Percentiles rank a stretch among this genome's conserved stretches.
phyloP scores from a whole-genome alignment of 1,139 yeast species.

The Scheffersomyces illinoinensis region DNA sequence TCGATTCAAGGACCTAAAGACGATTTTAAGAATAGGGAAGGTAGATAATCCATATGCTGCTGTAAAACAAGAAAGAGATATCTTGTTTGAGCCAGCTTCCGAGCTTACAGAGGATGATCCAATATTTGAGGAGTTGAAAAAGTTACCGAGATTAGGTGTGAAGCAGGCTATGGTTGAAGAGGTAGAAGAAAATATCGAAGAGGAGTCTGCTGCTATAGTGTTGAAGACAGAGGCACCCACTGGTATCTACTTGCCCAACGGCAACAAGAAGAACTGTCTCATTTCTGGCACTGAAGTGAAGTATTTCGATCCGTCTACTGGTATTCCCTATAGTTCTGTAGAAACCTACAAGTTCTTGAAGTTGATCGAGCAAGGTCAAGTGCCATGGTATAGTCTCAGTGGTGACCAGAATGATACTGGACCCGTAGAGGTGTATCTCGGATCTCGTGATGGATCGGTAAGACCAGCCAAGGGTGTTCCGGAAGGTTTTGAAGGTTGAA shows the following conservation, averaged over 20 bases:
- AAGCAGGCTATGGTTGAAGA: slow-evolving; percentile 51
- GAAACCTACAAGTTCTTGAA: slow-evolving; percentile 75
- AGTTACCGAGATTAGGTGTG: slow-evolving; percentile 67
- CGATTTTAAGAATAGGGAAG: slow-evolving; percentile 50
- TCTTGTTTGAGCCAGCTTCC: slow-evolving; percentile 33
- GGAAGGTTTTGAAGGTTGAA: slow-evolving; percentile 58
- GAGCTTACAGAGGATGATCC: slow-evolving; percentile 39
- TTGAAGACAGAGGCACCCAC: slow-evolving; percentile 69
- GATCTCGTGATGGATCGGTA: slow-evolving; percentile 48
- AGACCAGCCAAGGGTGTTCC: slow-evolving; percentile 89
- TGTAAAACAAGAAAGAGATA: slow-evolving; percentile 38
- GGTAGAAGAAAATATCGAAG: slow-evolving; percentile 35
- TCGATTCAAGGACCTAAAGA: slow-evolving; percentile 55
- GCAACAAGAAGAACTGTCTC: slow-evolving; percentile 68
- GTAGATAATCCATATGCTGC: slow-evolving; percentile 43
- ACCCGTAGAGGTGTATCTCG: slow-evolving; percentile 60
- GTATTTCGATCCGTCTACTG: slow-evolving; percentile 84
- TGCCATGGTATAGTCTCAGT: slow-evolving; percentile 64
- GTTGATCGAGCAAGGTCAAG: slow-evolving; percentile 62
- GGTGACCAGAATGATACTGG: slow-evolving; percentile 53
- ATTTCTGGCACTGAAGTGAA: slow-evolving; percentile 78
- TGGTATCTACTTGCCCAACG: slow-evolving; percentile 75
- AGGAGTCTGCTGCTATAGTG: slow-evolving; percentile 47
- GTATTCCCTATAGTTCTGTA: slow-evolving; percentile 82
- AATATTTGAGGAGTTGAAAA: slow-evolving; percentile 51